Percentiles rank a stretch among this genome's conserved stretches.
Conservation (phyloP, 495 filamentous ascomycete species). For the Tetracladium setigerum region DNA sequence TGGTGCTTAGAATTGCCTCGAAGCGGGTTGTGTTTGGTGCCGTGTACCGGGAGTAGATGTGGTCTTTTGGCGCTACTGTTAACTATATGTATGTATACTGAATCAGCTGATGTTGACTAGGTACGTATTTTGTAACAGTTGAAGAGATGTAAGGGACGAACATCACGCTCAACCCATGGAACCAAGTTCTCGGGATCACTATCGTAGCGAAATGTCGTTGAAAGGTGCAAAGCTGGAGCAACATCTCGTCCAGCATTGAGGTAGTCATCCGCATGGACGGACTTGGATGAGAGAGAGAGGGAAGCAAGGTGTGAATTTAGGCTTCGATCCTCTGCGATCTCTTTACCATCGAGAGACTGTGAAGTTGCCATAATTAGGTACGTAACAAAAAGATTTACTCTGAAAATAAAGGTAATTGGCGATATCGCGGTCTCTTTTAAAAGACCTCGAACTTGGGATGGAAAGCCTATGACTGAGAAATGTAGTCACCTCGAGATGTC, state of each 20-base stretch:
- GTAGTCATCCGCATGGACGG: constrained; percentile 82
- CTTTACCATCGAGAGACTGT: not conserved
- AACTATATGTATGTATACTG: not conserved
- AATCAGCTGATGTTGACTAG: constrained; percentile 10
- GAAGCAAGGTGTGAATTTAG: constrained; percentile 2
- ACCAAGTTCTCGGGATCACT: constrained; percentile 55
- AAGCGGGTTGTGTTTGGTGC: constrained; percentile 75
- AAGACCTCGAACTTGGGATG: too few relatives aligned
- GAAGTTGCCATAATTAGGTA: constrained; percentile 10
- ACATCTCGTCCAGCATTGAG: constrained; percentile 67
- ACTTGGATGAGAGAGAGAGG: constrained; percentile 55
- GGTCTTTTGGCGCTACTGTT: constrained; percentile 36
- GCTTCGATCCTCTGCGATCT: constrained; percentile 4
- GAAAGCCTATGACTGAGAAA: too few relatives aligned
- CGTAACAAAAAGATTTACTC: not conserved
- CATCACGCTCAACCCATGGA: constrained; percentile 36
- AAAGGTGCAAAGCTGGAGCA: constrained; percentile 77
- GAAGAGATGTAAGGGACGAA: constrained; percentile 18
- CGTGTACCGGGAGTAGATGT: constrained; percentile 74
- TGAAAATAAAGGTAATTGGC: not conserved
- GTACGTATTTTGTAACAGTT: not conserved
- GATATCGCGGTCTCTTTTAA: not conserved
- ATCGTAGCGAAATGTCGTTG: constrained; percentile 81
- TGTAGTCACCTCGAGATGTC: too few relatives aligned
- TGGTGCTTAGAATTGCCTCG: constrained; percentile 66